A percentile compares a stretch with the other conserved stretches of the same genome.
These are phyloP conservation scores for Geotrichum klebahnii DNA, from an alignment of 1,139 yeast species.

Conservation along the genomic window DNA sequence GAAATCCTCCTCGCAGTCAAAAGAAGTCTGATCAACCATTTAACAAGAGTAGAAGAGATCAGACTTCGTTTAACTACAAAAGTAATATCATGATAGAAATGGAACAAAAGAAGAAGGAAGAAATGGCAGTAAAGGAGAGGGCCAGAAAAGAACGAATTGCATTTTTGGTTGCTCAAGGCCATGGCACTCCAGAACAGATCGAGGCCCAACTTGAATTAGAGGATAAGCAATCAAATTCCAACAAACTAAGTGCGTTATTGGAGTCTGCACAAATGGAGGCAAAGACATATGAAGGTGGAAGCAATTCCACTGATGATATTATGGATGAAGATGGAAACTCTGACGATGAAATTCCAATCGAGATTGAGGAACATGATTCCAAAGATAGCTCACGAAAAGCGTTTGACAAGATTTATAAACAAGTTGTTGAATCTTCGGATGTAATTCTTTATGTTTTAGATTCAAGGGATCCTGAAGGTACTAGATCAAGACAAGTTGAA, in stretches of 20 bases:
- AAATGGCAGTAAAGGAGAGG: constrained; percentile 26
- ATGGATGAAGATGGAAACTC: constrained; percentile 33
- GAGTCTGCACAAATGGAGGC: constrained; percentile 85
- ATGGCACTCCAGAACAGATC: constrained; percentile 47
- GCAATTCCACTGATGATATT: constrained; percentile 39
- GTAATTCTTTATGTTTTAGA: constrained; percentile 88
- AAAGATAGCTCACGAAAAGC: constrained; percentile 84
- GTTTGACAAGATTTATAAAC: constrained; percentile 60
- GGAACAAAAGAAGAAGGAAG: constrained; percentile 61
- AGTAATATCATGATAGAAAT: constrained; percentile 75
- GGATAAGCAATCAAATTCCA: constrained; percentile 34
- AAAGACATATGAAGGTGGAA: constrained; percentile 54
- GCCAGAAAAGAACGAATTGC: constrained; percentile 23
- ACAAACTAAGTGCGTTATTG: constrained; percentile 77
- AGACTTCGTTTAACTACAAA: constrained; percentile 53
- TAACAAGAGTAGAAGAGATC: constrained; percentile 9
- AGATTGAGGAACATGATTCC: constrained; percentile 24
- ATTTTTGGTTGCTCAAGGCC: constrained; percentile 34
- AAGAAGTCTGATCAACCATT: constrained; percentile 12
- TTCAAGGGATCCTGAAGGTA: constrained; percentile 95
- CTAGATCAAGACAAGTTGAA: constrained; percentile 88
- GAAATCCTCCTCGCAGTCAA: constrained; percentile 8
- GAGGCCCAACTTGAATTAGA: constrained; percentile 34
- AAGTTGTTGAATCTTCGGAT: constrained; percentile 85
- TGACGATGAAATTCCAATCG: constrained; percentile 22